These are phyloP conservation scores for Phycomyces blakesleeanus DNA, from an alignment of 192 early-diverging fungal genomes.

Conservation along the genomic window DNA sequence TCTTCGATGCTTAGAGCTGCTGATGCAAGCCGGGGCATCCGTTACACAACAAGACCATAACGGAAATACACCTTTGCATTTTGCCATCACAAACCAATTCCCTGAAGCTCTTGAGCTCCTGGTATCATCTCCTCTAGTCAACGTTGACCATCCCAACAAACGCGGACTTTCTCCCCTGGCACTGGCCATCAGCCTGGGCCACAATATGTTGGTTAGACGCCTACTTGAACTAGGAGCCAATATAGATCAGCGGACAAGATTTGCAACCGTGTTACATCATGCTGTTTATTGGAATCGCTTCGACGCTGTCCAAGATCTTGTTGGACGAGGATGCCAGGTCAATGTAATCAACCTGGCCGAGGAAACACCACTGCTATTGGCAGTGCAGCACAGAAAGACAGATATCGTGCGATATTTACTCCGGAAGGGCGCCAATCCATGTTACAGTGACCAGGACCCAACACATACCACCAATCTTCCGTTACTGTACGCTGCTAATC, in stretches of 20 bases:
- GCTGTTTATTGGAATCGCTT: conserved; percentile 38
- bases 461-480: conserved; percentile 23
- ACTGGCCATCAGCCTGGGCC: conserved; percentile 29
- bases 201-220: conserved; percentile 2
- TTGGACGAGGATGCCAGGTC: conserved; percentile 19
- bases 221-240: conserved; percentile 27
- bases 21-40: conserved; percentile 18
- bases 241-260: conserved; percentile 17
- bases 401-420: conserved; percentile 34
- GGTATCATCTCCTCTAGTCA: background rate
- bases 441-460: background rate
- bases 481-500: conserved; percentile 35
- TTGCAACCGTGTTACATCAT: conserved; percentile 28
- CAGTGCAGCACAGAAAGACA: conserved; percentile 38
- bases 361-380: conserved; percentile 32
- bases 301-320: conserved; percentile 24
- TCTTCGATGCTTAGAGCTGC: conserved; percentile 8
- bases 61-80: conserved; percentile 30
- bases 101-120: conserved; percentile 19
- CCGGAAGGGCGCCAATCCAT: conserved; percentile 29
- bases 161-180: conserved; percentile 32
- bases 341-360: conserved; percentile 32
- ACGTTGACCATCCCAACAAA: conserved; percentile 18
- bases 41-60: conserved; percentile 10
- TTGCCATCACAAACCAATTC: conserved; percentile 30